Evolutionary conservation across 2,329 filamentous ascomycete genomes (phyloP).

Genomic region (Paecilomyces fulvus): DNA sequence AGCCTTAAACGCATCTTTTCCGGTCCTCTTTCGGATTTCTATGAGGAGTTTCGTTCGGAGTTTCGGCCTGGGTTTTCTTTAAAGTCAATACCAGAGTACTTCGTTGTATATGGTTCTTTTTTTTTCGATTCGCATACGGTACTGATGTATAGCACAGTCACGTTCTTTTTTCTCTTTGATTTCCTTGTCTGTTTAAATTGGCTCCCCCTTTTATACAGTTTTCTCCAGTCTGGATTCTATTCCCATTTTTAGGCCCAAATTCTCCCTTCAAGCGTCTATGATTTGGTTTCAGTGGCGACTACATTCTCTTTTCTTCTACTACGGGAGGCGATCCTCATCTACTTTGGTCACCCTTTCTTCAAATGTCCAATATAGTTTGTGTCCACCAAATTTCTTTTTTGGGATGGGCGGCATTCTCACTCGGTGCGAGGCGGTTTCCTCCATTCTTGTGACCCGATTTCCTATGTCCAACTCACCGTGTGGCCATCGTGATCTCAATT

Average conservation of each 20-base stretch:
- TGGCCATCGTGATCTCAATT: not conserved
- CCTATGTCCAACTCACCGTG: not conserved
- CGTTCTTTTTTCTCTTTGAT: conserved; percentile 2
- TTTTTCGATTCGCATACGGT: conserved; percentile 1
- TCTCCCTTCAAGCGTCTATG: not conserved
- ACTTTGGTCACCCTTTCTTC: not conserved
- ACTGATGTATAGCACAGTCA: not conserved
- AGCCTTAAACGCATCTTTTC: not conserved
- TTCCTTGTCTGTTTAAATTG: conserved; percentile 1
- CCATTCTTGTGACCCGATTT: not conserved
- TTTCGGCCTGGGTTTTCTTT: not conserved
- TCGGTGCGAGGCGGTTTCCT: not conserved
- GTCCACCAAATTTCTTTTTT: not conserved
- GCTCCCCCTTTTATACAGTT: not conserved
- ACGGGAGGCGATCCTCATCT: not conserved
- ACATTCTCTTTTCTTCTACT: not conserved
- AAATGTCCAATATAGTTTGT: not conserved
- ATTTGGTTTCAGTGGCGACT: not conserved
- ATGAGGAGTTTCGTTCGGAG: not conserved
- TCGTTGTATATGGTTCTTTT: conserved; percentile 14
- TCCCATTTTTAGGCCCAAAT: not conserved
- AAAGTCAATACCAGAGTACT: conserved; percentile 10
- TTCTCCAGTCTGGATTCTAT: not conserved
- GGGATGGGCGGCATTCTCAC: not conserved
- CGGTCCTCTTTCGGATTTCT: not conserved